Conservation (phyloP, 495 filamentous ascomycete species). For the Penicillium atrosanguineum region DNA sequence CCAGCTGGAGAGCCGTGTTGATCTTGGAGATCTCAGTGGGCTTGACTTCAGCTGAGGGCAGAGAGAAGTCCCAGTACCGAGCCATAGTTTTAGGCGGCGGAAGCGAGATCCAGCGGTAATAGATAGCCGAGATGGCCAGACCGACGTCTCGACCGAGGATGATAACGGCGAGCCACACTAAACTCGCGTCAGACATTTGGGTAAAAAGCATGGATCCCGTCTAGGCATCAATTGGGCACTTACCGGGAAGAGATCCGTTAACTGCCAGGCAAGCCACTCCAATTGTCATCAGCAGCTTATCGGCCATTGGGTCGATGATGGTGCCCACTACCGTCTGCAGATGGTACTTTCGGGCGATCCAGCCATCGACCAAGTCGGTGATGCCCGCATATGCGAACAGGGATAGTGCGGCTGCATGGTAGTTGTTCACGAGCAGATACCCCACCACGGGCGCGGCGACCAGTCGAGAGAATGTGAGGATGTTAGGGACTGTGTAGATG, state of each 20-base stretch:
- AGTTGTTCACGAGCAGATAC: constrained; percentile 81
- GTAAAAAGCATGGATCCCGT: not conserved
- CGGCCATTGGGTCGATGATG: constrained; percentile 94
- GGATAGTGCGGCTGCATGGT: constrained; percentile 71
- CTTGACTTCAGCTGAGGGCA: constrained; percentile 89
- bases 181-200: not conserved
- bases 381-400: constrained; percentile 90
- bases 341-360: constrained; percentile 82
- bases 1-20: constrained; percentile 79
- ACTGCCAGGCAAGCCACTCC: constrained; percentile 78
- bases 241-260: constrained; percentile 77
- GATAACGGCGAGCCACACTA: constrained; percentile 83
- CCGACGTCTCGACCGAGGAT: constrained; percentile 88
- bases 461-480: constrained; percentile 84
- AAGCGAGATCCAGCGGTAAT: constrained; percentile 91
- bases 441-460: constrained; percentile 82
- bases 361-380: constrained; percentile 90
- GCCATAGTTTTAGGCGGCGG: constrained; percentile 88
- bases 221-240: constrained; percentile 13
- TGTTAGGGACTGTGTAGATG: constrained; percentile 92
- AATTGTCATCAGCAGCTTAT: constrained; percentile 93
- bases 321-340: constrained; percentile 94
- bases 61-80: constrained; percentile 96
- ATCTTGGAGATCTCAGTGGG: constrained; percentile 90
- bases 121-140: constrained; percentile 86